These are phyloP conservation scores for Ceratocystis harringtonii DNA, from an alignment of 2,329 filamentous ascomycete genomes.

Conservation along the genomic window DNA sequence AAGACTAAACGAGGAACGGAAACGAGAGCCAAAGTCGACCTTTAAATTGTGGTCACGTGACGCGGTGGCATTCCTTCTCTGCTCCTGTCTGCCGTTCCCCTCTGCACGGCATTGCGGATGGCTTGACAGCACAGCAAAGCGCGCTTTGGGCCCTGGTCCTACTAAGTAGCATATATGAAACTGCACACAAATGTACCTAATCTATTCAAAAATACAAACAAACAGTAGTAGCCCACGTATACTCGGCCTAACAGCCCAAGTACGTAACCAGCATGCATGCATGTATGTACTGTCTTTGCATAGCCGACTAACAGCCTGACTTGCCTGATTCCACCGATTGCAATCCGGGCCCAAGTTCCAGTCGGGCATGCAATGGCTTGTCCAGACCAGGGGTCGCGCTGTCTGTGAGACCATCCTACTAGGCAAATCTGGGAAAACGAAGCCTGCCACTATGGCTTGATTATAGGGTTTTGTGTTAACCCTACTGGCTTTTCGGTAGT, in stretches of 20 bases:
- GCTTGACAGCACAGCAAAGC: not conserved
- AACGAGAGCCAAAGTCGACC: not conserved
- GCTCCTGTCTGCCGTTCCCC: not conserved
- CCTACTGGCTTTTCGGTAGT: not conserved
- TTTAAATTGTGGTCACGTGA: not conserved
- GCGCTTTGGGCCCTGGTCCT: not conserved
- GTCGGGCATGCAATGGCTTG: not conserved
- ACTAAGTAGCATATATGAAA: too few species aligned
- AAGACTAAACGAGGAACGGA: not conserved
- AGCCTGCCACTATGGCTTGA: not conserved
- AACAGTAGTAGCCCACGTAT: not conserved
- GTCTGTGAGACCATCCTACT: not conserved
- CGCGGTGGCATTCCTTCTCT: not conserved
- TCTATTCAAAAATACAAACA: not conserved
- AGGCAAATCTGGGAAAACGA: not conserved
- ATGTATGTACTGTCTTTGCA: not conserved
- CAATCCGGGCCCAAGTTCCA: not conserved
- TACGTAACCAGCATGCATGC: not conserved
- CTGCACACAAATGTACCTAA: too few species aligned
- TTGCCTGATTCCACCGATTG: not conserved
- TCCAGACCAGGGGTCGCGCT: not conserved
- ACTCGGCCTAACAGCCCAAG: not conserved
- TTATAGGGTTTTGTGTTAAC: not conserved
- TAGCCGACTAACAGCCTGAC: not conserved
- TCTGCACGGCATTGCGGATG: too few species aligned